Evolutionary conservation across 2,329 filamentous ascomycete genomes (phyloP).

Genomic region (Hypoxylon sp.): DNA sequence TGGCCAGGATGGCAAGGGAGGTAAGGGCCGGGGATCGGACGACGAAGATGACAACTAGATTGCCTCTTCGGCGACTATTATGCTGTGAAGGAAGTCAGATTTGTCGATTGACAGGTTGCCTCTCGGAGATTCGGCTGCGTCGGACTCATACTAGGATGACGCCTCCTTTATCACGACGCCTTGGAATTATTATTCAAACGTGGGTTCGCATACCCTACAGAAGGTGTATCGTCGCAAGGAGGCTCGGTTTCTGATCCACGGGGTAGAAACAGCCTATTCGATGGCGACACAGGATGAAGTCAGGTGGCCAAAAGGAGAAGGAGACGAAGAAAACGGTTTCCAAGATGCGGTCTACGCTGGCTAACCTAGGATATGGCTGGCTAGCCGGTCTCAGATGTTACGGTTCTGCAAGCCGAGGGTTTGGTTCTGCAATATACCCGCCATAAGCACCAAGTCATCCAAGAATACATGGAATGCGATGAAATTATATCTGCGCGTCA

Average conservation of each 20-base stretch:
- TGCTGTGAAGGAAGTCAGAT: conserved; percentile 11
- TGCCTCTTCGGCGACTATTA: neutral
- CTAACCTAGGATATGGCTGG: conserved; percentile 14
- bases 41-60: conserved; percentile 58
- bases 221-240: conserved; percentile 5
- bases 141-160: conserved; percentile 4
- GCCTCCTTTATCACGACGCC: conserved; percentile 12
- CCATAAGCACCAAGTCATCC: conserved; percentile 23
- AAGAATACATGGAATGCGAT: conserved; percentile 25
- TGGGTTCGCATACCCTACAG: conserved; percentile 13
- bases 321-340: neutral
- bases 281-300: conserved; percentile 24
- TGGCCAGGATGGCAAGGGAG: conserved; percentile 58
- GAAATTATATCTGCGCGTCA: conserved; percentile 33
- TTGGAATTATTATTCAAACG: neutral
- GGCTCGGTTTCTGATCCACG: conserved; percentile 5
- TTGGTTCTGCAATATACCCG: conserved; percentile 36
- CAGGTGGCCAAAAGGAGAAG: conserved; percentile 11
- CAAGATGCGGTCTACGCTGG: conserved; percentile 5
- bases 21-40: conserved; percentile 54
- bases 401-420: conserved; percentile 30
- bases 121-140: conserved; percentile 9
- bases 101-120: conserved; percentile 10
- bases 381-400: conserved; percentile 27
- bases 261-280: conserved; percentile 6